Percentiles rank a stretch among this genome's conserved stretches.
phyloP scores from a whole-genome alignment of 768 basidiomycete species.

The Xerocomellus chrysenteron region DNA sequence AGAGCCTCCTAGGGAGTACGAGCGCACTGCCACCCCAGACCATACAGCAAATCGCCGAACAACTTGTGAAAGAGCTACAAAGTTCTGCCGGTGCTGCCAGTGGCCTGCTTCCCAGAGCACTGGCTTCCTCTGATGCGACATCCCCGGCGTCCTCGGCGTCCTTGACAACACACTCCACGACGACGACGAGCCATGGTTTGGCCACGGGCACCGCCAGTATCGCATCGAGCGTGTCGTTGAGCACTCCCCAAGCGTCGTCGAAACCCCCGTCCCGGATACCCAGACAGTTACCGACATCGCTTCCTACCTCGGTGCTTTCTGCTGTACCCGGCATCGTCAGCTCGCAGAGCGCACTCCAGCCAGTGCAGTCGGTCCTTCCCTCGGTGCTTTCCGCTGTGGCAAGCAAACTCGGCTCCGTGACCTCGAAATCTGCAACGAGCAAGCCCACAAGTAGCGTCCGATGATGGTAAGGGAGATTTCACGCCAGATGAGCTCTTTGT shows the following conservation, averaged over 20 bases:
- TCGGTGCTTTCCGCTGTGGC: background rate
- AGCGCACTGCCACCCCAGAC: background rate
- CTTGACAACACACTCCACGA: background rate
- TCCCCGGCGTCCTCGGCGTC: background rate
- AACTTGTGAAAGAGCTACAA: background rate
- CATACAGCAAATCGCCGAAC: background rate
- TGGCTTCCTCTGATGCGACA: background rate
- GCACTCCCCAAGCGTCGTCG: constrained; percentile 1
- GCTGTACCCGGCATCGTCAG: background rate
- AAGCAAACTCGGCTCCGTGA: background rate
- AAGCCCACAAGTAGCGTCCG: background rate
- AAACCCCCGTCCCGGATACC: constrained; percentile 1
- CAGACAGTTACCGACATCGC: constrained; percentile 8
- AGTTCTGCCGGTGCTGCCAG: too few species aligned
- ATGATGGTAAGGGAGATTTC: background rate
- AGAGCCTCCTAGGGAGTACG: background rate
- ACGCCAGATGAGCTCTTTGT: constrained; percentile 1
- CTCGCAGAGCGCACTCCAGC: background rate
- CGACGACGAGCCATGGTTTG: background rate
- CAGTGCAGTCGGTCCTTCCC: background rate
- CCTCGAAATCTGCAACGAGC: background rate
- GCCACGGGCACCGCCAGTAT: background rate
- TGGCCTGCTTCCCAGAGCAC: background rate
- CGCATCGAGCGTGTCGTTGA: background rate
- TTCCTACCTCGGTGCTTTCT: background rate